Conservation (phyloP, 805 yeast genomes). For the Wickerhamomyces kurtzmanii region DNA sequence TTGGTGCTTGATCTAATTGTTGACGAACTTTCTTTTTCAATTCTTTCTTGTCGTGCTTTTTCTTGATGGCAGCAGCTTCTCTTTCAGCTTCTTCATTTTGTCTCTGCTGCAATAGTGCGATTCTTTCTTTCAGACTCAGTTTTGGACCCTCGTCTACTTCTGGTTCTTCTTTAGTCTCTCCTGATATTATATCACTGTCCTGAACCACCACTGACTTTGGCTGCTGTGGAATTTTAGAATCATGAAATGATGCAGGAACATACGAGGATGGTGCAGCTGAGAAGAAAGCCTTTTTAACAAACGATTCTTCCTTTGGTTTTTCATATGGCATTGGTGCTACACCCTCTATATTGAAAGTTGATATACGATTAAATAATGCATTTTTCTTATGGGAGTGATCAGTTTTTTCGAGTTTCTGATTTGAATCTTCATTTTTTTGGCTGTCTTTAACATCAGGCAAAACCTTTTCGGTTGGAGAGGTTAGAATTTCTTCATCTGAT, state of each 20-base stretch:
- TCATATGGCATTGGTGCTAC: conserved; percentile 32
- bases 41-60: conserved; percentile 40
- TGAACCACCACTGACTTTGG: conserved; percentile 12
- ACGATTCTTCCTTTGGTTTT: conserved; percentile 31
- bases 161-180: too few species aligned
- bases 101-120: conserved; percentile 71
- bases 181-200: too few species aligned
- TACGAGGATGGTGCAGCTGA: conserved; percentile 52
- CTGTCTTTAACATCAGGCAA: not conserved
- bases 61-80: conserved; percentile 49
- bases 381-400: conserved; percentile 2
- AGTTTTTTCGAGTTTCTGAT: conserved; percentile 1
- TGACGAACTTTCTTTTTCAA: conserved; percentile 16
- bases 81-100: conserved; percentile 74
- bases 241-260: conserved; percentile 27
- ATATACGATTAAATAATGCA: conserved; percentile 35
- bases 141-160: conserved; percentile 58
- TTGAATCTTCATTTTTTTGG: not conserved
- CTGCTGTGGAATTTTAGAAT: conserved; percentile 4
- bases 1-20: too few species aligned
- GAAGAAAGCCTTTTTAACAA: conserved; percentile 46
- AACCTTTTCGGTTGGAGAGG: conserved; percentile 1
- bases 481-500: conserved; percentile 1
- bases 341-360: conserved; percentile 34
- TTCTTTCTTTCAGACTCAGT: conserved; percentile 78